These are phyloP conservation scores for Fomitopsis serialis DNA, from an alignment of 768 basidiomycete genomes.

Conservation along the genomic window DNA sequence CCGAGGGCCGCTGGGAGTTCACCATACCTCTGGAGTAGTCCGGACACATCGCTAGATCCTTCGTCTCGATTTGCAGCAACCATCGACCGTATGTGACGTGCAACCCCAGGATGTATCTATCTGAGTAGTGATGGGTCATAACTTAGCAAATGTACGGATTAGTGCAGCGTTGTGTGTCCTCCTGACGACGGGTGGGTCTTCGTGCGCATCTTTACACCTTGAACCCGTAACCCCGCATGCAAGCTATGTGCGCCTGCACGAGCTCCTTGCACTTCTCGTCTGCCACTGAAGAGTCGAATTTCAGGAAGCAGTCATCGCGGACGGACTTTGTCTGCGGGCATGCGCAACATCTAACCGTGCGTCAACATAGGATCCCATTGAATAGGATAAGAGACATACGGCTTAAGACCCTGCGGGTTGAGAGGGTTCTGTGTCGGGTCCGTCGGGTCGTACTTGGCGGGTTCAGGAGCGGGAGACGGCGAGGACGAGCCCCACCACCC, in stretches of 20 bases:
- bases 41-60: neutral
- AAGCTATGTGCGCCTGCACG: constrained; percentile 76
- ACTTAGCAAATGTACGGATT: no score
- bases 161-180: no score
- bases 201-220: constrained; percentile 42
- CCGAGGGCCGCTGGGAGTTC: no score
- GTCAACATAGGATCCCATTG: neutral
- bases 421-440: constrained; percentile 81
- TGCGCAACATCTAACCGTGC: constrained; percentile 75
- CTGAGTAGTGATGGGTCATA: no score
- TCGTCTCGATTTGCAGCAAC: no score
- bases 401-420: constrained; percentile 93
- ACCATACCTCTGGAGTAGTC: constrained; percentile 49
- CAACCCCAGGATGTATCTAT: no score
- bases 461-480: constrained; percentile 13
- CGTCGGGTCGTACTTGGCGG: constrained; percentile 53
- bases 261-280: constrained; percentile 77
- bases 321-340: constrained; percentile 89
- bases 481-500: constrained; percentile 21
- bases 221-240: constrained; percentile 92
- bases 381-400: constrained; percentile 52
- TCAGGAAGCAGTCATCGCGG: constrained; percentile 94
- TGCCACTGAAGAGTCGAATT: constrained; percentile 56
- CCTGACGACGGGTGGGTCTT: neutral
- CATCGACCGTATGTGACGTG: no score